Evolutionary conservation across 306 rosid genomes (phyloP), one percentile per base, ranked within the genome.

Genomic region (Trichosanthes cucumerina): DNA sequence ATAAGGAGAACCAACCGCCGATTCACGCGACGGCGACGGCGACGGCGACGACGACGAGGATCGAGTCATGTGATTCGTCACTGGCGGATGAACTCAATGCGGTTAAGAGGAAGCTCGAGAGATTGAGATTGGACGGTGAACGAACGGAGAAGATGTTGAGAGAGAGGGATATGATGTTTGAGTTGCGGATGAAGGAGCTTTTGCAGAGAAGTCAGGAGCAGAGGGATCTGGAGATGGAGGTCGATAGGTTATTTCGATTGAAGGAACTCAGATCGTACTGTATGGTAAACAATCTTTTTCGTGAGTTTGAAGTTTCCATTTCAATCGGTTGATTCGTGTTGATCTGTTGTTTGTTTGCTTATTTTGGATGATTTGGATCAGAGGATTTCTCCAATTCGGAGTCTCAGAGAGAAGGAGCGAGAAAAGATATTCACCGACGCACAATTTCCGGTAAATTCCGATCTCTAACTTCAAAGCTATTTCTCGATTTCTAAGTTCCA

Each of bases 71-170:
- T 41, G 97, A 91, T 31, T 49, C 85, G 9, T 92, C 97, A 14
- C 90, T 95, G 33, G 98, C 89, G 34, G 98, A 95, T 86, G 97
- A 95, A 79, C 90, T 95, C 23, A 85, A 77, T 78, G 87, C 97
- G 38, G 84, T 89, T 58, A 86, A 86, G 93, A 91, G 86, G 90
- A 90, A 83, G 83, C 82, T 89, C 5, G 99, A 92, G 82, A 84
- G 90, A 58, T 52, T 89, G 85, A 91, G 81, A 78, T 16, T 78
- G 75, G 97, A 95, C 8, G 68, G 76, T 14, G 97, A 89, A 74
- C 86, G 31, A 1, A 95, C 99, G 2, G 97, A 89, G 84, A 83
- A 83, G 82, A 78, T 75, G 90, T 77, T 95, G 76, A 80, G 81
- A 56, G 99, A 91, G 63, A 89, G 81, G 73, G 90, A 86, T 43